Evolutionary conservation across 2,329 filamentous ascomycete genomes (phyloP).

Genomic region (Cordyceps militaris): DNA sequence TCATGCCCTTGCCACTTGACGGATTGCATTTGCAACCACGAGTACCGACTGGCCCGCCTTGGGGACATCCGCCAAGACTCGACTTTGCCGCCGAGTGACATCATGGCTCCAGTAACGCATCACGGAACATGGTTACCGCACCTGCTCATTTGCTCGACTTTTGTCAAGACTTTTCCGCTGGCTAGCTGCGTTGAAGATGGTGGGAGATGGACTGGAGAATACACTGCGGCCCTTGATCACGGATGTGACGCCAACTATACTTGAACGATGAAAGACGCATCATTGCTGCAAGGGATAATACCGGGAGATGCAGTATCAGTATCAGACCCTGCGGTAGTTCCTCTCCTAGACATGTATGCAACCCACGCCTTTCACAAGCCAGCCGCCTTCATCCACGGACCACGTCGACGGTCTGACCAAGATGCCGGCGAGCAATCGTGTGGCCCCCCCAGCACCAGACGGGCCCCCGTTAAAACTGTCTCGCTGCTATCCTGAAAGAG

Average conservation of each 20-base stretch:
- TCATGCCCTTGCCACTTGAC: neutral
- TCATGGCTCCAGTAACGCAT: neutral
- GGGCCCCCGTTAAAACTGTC: neutral
- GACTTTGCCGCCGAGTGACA: constrained; percentile 11
- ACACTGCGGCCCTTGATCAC: too few relatives aligned
- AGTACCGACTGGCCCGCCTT: neutral
- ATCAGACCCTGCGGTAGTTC: neutral
- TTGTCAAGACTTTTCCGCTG: neutral
- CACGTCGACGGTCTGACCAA: neutral
- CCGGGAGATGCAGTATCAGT: neutral
- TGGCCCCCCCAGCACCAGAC: neutral
- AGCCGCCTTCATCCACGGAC: neutral
- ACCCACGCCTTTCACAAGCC: neutral
- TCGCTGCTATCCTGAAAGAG: constrained; percentile 9
- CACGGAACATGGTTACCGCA: neutral
- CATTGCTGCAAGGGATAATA: too few relatives aligned
- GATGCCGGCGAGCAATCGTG: neutral
- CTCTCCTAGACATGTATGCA: neutral
- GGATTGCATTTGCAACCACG: neutral
- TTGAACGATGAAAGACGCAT: too few relatives aligned
- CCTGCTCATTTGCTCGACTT: neutral
- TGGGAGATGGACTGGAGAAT: too few relatives aligned
- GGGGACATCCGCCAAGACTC: constrained; percentile 2
- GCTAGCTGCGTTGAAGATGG: too few relatives aligned
- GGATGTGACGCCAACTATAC: too few relatives aligned